These are phyloP conservation scores for Oryza officinalis DNA, from an alignment of 176 grass and related monocot species.

Conservation along the genomic window DNA sequence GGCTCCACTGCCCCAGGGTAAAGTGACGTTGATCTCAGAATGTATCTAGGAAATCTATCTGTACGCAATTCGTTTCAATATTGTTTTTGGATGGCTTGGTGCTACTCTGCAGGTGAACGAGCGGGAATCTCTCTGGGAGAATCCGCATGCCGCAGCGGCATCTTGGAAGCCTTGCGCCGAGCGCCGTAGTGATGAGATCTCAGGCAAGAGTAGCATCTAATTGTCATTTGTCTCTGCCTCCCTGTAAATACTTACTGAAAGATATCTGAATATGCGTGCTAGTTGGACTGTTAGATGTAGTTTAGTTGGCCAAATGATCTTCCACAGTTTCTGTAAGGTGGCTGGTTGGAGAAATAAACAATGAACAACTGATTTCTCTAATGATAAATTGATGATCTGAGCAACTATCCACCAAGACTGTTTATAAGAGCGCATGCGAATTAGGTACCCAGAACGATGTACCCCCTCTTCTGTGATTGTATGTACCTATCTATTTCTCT, in stretches of 20 bases:
- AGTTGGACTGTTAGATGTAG: neutral
- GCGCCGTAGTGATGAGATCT: slow-evolving; percentile 54
- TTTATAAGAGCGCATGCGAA: neutral
- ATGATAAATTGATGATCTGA: neutral
- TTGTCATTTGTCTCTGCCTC: neutral
- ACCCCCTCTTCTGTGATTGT: neutral
- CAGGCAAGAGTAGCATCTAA: slow-evolving; percentile 54
- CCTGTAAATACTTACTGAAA: neutral
- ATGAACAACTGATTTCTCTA: neutral
- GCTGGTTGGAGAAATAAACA: neutral
- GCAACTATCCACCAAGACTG: neutral
- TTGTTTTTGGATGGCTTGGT: slow-evolving; percentile 30
- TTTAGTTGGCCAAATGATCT: neutral
- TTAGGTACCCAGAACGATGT: neutral
- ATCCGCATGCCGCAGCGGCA: slow-evolving; percentile 67
- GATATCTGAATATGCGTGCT: neutral
- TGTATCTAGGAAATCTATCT: neutral
- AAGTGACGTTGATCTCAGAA: slow-evolving; percentile 29
- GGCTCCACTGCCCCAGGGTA: slow-evolving; percentile 82
- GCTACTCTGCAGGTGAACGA: slow-evolving; percentile 50
- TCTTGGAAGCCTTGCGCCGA: slow-evolving; percentile 96
- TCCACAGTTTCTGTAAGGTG: neutral
- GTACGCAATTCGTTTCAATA: neutral
- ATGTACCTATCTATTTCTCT: neutral
- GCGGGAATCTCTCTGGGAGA: slow-evolving; percentile 82